These are phyloP conservation scores for Zymoseptoria crescenta DNA, from an alignment of 2,329 filamentous ascomycete genomes.

Conservation along the genomic window DNA sequence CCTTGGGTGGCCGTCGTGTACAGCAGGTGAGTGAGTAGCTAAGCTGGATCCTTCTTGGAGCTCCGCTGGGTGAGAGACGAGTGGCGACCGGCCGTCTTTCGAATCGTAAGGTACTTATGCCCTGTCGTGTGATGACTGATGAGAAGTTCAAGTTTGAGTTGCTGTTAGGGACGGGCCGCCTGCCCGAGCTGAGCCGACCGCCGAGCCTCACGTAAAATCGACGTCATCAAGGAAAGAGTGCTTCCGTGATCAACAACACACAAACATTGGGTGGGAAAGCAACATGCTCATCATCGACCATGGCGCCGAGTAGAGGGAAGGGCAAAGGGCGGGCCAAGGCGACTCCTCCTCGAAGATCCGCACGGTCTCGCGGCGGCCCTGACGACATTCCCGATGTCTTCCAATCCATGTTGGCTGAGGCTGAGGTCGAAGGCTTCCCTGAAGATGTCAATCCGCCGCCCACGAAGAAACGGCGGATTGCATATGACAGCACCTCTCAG, in stretches of 20 bases:
- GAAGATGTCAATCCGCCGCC: conserved; percentile 21
- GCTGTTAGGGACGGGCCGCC: neutral
- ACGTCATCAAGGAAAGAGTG: neutral
- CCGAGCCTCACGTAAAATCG: neutral
- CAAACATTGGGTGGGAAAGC: neutral
- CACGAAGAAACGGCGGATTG: conserved; percentile 20
- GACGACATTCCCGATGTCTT: conserved; percentile 20
- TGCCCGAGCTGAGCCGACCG: neutral
- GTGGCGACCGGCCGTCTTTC: neutral
- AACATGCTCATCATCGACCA: conserved; percentile 3
- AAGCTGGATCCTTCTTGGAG: neutral
- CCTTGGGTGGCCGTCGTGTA: neutral
- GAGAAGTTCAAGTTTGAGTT: neutral
- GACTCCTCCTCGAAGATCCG: conserved; percentile 4
- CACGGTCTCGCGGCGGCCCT: conserved; percentile 7
- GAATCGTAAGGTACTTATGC: too few species aligned
- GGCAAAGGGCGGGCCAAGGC: conserved; percentile 9
- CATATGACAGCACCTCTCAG: neutral
- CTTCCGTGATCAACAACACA: neutral
- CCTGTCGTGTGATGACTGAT: too few species aligned
- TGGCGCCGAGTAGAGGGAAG: conserved; percentile 27
- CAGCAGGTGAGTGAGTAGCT: neutral
- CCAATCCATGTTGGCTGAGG: conserved; percentile 25
- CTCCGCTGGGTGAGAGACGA: neutral
- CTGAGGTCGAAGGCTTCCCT: conserved; percentile 10